Conservation (phyloP, 1,139 yeast species). For the Hemisphaericaspora xylofermentans region DNA sequence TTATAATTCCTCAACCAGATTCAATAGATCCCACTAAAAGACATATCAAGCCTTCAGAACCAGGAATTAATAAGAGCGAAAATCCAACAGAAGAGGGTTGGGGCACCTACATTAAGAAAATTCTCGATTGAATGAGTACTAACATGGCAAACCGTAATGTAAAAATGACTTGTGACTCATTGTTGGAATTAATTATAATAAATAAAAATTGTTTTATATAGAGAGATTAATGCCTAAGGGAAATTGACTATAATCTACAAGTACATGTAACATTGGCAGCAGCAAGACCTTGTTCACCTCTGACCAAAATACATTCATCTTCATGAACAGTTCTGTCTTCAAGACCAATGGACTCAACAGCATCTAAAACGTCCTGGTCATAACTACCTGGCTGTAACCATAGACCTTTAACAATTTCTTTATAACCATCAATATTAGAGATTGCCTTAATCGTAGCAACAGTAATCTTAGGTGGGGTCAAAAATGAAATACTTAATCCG, state of each 20-base stretch:
- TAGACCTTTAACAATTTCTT: conserved; percentile 48
- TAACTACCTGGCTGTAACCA: conserved; percentile 89
- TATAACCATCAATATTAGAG: conserved; percentile 28
- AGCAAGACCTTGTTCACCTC: conserved; percentile 59
- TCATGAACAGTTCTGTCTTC: conserved; percentile 50
- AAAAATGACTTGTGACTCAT: too few relatives aligned
- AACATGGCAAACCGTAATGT: too few relatives aligned
- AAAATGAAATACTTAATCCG: conserved; percentile 58
- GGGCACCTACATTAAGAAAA: conserved; percentile 51
- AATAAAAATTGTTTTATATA: not conserved
- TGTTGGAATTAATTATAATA: too few relatives aligned
- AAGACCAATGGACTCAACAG: conserved; percentile 38
- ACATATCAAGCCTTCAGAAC: not conserved
- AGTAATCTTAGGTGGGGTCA: conserved; percentile 72
- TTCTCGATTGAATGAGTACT: conserved; percentile 28
- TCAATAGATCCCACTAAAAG: not conserved
- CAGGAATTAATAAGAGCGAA: not conserved
- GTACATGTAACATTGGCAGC: conserved; percentile 25
- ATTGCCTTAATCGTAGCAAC: conserved; percentile 45
- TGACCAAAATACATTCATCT: conserved; percentile 69
- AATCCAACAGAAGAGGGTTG: conserved; percentile 35
- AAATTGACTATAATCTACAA: not conserved
- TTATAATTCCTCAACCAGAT: conserved; percentile 21
- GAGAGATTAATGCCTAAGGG: not conserved
- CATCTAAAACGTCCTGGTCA: conserved; percentile 51